Evolutionary conservation across 2,329 filamentous ascomycete genomes (phyloP), one percentile per base, ranked within the genome.

Genomic region (Colletotrichum sojae): DNA sequence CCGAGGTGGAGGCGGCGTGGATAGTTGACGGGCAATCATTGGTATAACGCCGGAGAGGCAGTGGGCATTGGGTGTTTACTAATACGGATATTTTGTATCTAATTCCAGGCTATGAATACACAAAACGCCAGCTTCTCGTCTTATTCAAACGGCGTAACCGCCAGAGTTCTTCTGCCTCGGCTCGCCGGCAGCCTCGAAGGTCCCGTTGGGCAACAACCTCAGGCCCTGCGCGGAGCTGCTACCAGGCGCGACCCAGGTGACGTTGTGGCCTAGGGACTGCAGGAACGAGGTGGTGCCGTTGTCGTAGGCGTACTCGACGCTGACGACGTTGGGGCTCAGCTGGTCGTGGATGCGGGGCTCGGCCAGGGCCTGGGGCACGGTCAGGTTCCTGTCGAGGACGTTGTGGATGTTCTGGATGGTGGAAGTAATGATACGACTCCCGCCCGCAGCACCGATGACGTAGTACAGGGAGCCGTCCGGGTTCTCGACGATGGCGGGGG

Each of bases 271-370:
- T 51, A 90, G 82, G 2, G 49, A 0, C 80, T 81, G 58, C 86
- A 97, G 83, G 73, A 88, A 93, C 0, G 85, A 88, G 1, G 92
- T 89, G 0, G 92, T 93, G 0, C 78, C 77, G 72, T 94, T 92
- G 71, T 96, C 88, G 73, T 91, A 97, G 0, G 83, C 79, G 46
- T 89, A 91, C 81, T 98, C 94, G 58, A 97, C 93, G 0, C 79
- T 82, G 1, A 91, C 87, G 64, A 83, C 82, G 59, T 92, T 89
- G 0, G 94, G 94, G 4, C 91, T 83, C 6, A 97, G 83, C 81
- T 97, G 94, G 75, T 97, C 94, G 75, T 98, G 94, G 25, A 97
- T 78, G 1, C 95, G 83, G 0, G 93, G 92, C 69, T 87, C 79
- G 0, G 86, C 88, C 0, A 97, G 80, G 0, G 94, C 91, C 56